phyloP scores from a whole-genome alignment of 768 basidiomycete species.

The Albatrellus ellisii region DNA sequence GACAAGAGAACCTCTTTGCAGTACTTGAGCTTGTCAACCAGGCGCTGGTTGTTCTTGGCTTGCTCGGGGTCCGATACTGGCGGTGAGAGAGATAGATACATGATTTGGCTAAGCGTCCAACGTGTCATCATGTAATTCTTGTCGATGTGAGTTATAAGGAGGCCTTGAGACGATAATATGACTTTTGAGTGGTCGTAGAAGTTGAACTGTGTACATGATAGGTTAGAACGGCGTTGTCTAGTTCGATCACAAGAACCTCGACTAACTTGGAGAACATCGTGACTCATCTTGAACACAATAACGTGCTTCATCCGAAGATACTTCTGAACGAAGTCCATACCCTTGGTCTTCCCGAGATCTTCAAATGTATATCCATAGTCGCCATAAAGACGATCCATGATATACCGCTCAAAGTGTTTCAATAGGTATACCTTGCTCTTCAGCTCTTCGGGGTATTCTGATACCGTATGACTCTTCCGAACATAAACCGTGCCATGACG shows the following conservation, averaged over 20 bases:
- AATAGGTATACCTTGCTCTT: slow-evolving; percentile 86
- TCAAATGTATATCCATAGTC: slow-evolving; percentile 76
- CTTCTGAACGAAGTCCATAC: slow-evolving; percentile 94
- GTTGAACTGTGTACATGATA: slow-evolving; percentile 77
- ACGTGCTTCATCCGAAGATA: slow-evolving; percentile 96
- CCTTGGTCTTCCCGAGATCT: slow-evolving; percentile 51
- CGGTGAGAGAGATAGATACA: slow-evolving; percentile 37
- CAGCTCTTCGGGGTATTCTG: slow-evolving; percentile 67
- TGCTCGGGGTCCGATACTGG: slow-evolving; percentile 35
- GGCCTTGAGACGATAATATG: slow-evolving; percentile 71
- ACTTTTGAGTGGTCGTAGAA: slow-evolving; percentile 97
- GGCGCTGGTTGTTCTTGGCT: slow-evolving; percentile 44
- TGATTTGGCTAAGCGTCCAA: slow-evolving; percentile 58
- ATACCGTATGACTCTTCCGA: slow-evolving; percentile 58
- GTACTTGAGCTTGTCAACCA: slow-evolving; percentile 75
- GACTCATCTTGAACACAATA: slow-evolving; percentile 92
- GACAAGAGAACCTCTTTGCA: slow-evolving; percentile 73
- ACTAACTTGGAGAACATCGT: slow-evolving; percentile 85
- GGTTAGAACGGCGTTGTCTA: background rate
- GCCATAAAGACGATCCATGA: slow-evolving; percentile 80
- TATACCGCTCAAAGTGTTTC: slow-evolving; percentile 90
- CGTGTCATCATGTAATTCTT: slow-evolving; percentile 71
- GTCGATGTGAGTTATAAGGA: slow-evolving; percentile 81
- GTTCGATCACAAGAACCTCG: background rate
- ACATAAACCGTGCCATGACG: slow-evolving; percentile 53